A percentile compares a stretch with the other conserved stretches of the same genome.
phyloP scores from a whole-genome alignment of 176 grass and related monocot genomes.

The Chloris gayana region DNA sequence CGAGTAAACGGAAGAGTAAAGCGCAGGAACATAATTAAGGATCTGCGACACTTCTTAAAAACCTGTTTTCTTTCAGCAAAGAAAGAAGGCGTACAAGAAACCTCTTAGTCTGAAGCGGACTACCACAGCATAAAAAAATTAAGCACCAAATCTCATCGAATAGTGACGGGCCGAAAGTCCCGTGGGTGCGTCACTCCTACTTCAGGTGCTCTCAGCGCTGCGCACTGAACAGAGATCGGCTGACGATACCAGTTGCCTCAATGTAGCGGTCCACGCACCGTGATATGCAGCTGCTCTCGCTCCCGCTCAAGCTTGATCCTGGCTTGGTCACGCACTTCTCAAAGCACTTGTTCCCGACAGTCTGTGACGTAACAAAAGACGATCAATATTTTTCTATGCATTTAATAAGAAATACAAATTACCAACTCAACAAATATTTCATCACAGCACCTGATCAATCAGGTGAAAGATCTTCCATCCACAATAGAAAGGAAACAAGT shows the following conservation, averaged over 20 bases:
- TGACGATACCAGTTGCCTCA: conserved; percentile 73
- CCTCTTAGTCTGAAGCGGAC: not conserved
- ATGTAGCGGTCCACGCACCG: conserved; percentile 87
- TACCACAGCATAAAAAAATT: conserved; percentile 1
- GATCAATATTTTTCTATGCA: not conserved
- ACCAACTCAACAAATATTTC: not conserved
- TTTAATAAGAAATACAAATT: not conserved
- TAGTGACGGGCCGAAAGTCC: conserved; percentile 4
- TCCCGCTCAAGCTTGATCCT: conserved; percentile 75
- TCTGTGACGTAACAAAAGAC: conserved; percentile 40
- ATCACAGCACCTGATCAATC: not conserved
- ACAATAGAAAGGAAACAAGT: not conserved
- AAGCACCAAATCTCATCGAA: not conserved
- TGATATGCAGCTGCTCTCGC: conserved; percentile 85
- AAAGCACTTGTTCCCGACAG: conserved; percentile 90
- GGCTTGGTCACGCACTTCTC: conserved; percentile 86
- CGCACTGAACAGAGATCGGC: conserved; percentile 67
- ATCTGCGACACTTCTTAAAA: not conserved
- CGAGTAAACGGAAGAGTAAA: not conserved
- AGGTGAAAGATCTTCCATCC: not conserved
- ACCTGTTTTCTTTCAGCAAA: not conserved
- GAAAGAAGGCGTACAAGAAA: not conserved
- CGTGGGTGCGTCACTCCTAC: not conserved
- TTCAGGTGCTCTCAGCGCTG: conserved; percentile 34
- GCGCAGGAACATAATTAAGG: not conserved